Evolutionary conservation across 768 basidiomycete species (phyloP).

Genomic region (Candolleomyces eurysporus): DNA sequence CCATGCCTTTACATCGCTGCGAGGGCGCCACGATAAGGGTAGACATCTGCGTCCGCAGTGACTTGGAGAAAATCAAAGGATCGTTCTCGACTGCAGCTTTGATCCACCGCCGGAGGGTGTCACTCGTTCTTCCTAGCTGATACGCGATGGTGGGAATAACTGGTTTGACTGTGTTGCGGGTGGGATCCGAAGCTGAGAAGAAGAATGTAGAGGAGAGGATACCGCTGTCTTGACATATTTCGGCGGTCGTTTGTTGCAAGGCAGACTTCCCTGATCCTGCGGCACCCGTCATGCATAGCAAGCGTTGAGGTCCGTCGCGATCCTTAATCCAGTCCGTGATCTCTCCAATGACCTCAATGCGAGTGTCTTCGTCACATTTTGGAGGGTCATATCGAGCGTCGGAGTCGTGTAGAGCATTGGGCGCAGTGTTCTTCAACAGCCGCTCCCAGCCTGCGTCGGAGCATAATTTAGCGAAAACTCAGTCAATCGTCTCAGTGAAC

Average conservation of each 20-base stretch:
- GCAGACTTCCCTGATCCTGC: slow-evolving; percentile 6
- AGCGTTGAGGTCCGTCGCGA: background rate
- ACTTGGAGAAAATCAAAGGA: background rate
- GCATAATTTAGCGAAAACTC: too few species aligned
- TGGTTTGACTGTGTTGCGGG: background rate
- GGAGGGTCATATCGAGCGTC: too few species aligned
- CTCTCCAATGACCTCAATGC: background rate
- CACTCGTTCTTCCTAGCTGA: background rate
- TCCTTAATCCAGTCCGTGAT: background rate
- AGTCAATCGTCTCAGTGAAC: too few species aligned
- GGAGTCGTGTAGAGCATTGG: too few species aligned
- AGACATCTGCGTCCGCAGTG: background rate
- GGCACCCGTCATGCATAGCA: slow-evolving; percentile 3
- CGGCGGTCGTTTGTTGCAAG: background rate
- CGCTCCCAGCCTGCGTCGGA: too few species aligned
- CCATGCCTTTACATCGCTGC: background rate
- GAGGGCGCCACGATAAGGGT: background rate
- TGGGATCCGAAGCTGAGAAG: background rate
- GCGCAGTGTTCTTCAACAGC: too few species aligned
- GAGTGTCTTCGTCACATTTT: too few species aligned
- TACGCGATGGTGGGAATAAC: slow-evolving; percentile 5
- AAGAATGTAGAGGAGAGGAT: background rate
- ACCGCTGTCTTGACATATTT: background rate
- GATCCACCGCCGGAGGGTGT: background rate
- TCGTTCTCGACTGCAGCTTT: background rate